These are phyloP conservation scores for Orbilia javanica DNA, from an alignment of 2,329 filamentous ascomycete species.

Conservation along the genomic window DNA sequence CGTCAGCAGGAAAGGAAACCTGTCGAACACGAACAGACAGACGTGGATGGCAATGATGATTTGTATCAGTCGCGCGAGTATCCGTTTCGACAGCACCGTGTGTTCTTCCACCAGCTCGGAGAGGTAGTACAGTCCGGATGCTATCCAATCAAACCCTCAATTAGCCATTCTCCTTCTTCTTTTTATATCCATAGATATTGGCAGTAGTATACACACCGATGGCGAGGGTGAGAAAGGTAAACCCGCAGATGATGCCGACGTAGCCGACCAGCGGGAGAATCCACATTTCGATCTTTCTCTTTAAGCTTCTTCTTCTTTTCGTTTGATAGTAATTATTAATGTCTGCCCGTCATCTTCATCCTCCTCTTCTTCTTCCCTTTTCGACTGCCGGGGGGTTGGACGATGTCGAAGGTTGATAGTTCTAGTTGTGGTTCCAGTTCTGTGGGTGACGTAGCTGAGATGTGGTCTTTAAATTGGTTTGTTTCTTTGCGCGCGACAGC, in stretches of 20 bases:
- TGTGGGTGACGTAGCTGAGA: constrained; percentile 32
- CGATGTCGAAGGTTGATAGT: constrained; percentile 1
- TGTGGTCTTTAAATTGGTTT: constrained; percentile 28
- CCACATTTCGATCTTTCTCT: constrained; percentile 95
- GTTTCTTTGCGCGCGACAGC: neutral
- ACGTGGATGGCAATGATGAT: constrained; percentile 79
- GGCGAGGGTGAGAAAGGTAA: constrained; percentile 91
- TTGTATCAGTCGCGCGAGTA: constrained; percentile 89
- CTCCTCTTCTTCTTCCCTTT: no score
- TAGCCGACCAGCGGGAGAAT: constrained; percentile 94
- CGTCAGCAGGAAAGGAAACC: constrained; percentile 83
- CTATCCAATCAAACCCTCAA: constrained; percentile 66
- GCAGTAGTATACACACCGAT: constrained; percentile 74
- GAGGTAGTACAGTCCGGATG: constrained; percentile 97
- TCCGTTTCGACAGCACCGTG: constrained; percentile 87
- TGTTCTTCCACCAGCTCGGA: constrained; percentile 98
- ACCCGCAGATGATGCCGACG: constrained; percentile 85
- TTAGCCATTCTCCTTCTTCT: neutral
- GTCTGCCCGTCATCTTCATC: neutral
- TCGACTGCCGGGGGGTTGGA: no score
- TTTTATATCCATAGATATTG: neutral
- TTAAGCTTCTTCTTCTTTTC: no score
- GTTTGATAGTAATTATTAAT: neutral
- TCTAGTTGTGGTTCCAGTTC: neutral
- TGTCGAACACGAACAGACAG: constrained; percentile 82